Conservation (phyloP, 2,329 filamentous ascomycete genomes). For the Endothia cerciana region DNA sequence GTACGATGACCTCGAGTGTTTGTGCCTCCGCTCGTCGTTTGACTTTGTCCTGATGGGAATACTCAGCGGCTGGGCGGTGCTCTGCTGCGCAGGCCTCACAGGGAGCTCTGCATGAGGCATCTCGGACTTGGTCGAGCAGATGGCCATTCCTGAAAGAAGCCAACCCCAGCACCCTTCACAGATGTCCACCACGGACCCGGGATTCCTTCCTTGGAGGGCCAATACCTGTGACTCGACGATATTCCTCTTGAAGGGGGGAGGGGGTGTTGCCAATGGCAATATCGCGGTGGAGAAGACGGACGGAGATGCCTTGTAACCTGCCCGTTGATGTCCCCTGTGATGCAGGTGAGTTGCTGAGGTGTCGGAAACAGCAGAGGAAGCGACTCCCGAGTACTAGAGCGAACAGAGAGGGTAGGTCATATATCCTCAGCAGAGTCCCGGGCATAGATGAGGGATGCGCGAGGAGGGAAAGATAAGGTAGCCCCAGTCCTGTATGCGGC, state of each 20-base stretch:
- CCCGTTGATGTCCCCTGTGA: not conserved
- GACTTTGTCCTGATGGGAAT: slow-evolving; percentile 29
- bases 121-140: slow-evolving; percentile 27
- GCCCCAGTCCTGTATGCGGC: slow-evolving; percentile 15
- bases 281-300: not conserved
- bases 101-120: slow-evolving; percentile 39
- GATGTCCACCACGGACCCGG: slow-evolving; percentile 15
- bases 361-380: not conserved
- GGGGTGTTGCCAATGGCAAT: not conserved
- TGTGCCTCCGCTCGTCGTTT: slow-evolving; percentile 50
- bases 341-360: not conserved
- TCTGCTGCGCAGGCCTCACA: slow-evolving; percentile 40
- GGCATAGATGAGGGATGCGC: not conserved
- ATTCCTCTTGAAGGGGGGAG: no score
- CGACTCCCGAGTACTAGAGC: not conserved
- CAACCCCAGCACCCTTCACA: slow-evolving; percentile 9
- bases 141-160: slow-evolving; percentile 29
- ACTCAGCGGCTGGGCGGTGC: slow-evolving; percentile 23
- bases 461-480: slow-evolving; percentile 26
- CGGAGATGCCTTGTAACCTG: not conserved
- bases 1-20: slow-evolving; percentile 65
- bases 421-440: slow-evolving; percentile 8
- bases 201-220: not conserved
- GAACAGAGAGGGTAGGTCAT: slow-evolving; percentile 13
- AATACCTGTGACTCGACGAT: not conserved